A percentile compares a stretch with the other conserved stretches of the same genome.
These are phyloP conservation scores for Metarhizium album DNA, from an alignment of 2,329 filamentous ascomycete species.

Conservation along the genomic window DNA sequence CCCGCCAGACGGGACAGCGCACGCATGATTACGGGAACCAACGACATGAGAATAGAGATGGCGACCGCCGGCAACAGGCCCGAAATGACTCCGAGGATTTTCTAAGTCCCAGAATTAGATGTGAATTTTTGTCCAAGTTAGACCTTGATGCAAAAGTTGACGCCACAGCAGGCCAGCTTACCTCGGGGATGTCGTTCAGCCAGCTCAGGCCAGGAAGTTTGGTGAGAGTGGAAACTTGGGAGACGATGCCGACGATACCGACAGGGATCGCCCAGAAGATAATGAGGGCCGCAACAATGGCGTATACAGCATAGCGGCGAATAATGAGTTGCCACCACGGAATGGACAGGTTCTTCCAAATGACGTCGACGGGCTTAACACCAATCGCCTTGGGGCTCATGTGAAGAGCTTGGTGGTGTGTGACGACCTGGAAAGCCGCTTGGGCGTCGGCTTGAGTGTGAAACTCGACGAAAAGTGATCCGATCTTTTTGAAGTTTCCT, in stretches of 20 bases:
- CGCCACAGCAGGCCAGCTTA: conserved; percentile 8
- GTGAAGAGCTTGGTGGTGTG: conserved; percentile 71
- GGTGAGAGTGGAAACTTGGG: conserved; percentile 67
- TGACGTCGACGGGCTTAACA: conserved; percentile 66
- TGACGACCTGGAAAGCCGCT: conserved; percentile 68
- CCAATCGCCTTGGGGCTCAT: conserved; percentile 81
- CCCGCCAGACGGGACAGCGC: conserved; percentile 66
- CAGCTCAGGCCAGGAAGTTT: conserved; percentile 60
- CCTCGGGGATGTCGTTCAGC: conserved; percentile 56
- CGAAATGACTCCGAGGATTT: conserved; percentile 68
- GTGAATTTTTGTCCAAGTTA: too few relatives aligned
- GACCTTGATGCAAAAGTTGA: neutral
- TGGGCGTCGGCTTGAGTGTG: conserved; percentile 74
- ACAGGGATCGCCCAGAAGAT: conserved; percentile 76
- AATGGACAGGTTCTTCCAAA: conserved; percentile 69
- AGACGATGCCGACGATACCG: conserved; percentile 71
- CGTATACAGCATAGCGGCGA: conserved; percentile 52
- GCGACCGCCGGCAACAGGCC: conserved; percentile 73
- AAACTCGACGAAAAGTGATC: conserved; percentile 90
- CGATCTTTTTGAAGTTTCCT: conserved; percentile 52
- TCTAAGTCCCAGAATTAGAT: conserved; percentile 7
- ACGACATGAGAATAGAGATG: conserved; percentile 70
- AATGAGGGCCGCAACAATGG: conserved; percentile 60
- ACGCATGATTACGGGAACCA: conserved; percentile 60
- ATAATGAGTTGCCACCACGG: conserved; percentile 67